These are phyloP conservation scores for Suhomyces terraborum DNA, from an alignment of 1,139 yeast genomes.

Conservation along the genomic window DNA sequence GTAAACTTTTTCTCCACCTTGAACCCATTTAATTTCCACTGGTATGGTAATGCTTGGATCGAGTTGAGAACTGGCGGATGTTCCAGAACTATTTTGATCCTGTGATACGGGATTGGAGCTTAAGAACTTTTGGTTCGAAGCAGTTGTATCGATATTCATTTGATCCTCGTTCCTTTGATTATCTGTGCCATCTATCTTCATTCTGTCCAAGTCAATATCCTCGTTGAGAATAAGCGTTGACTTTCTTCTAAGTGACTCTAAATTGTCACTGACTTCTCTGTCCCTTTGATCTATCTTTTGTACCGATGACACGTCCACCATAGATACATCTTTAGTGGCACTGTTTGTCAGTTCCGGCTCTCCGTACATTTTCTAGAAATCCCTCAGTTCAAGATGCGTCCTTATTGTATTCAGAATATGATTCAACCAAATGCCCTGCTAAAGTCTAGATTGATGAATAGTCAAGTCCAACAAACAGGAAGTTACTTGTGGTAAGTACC, in stretches of 20 bases:
- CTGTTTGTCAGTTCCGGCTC: slow-evolving; percentile 9
- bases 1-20: slow-evolving; percentile 86
- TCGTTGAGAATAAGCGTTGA: slow-evolving; percentile 47
- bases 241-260: slow-evolving; percentile 40
- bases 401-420: not conserved
- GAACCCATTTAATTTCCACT: slow-evolving; percentile 87
- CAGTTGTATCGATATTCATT: slow-evolving; percentile 9
- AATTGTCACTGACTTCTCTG: slow-evolving; percentile 19
- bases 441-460: not conserved
- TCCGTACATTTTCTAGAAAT: slow-evolving; percentile 9
- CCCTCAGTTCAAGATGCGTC: not conserved
- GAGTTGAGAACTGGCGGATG: slow-evolving; percentile 10
- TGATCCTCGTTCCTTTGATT: slow-evolving; percentile 8
- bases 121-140: slow-evolving; percentile 1
- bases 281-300: slow-evolving; percentile 4
- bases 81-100: slow-evolving; percentile 19
- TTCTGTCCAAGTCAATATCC: slow-evolving; percentile 41
- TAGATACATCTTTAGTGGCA: slow-evolving; percentile 37
- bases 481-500: not conserved
- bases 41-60: slow-evolving; percentile 42
- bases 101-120: slow-evolving; percentile 14
- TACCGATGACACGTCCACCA: slow-evolving; percentile 43
- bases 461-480: not conserved
- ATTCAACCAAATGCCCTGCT: not conserved
- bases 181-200: slow-evolving; percentile 30